A percentile compares a stretch with the other conserved stretches of the same genome.
Evolutionary conservation across 139 green algal genomes (phyloP).

Genomic region (Volvox africanus): DNA sequence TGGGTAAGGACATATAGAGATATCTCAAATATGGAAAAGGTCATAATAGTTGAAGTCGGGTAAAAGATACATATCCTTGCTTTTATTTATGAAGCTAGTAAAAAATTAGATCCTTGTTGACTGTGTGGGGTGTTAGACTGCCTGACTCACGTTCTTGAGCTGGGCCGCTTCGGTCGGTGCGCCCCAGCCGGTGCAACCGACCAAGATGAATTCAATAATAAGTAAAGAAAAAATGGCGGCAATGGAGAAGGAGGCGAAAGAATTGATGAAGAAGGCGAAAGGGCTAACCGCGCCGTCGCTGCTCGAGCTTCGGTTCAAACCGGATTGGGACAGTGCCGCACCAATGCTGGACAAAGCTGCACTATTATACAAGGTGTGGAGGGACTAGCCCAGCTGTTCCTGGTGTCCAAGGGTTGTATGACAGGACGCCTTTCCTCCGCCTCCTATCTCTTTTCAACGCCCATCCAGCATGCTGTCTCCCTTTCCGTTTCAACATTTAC

Average conservation of each 20-base stretch:
- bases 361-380: slow-evolving; percentile 75
- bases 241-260: slow-evolving; percentile 62
- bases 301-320: slow-evolving; percentile 75
- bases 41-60: too few species aligned
- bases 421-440: too few species aligned
- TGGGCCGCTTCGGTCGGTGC: not conserved
- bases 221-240: not conserved
- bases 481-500: too few species aligned
- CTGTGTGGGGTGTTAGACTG: not conserved
- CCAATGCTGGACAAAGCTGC: slow-evolving; percentile 81
- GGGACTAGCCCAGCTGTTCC: too few species aligned
- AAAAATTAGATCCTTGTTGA: not conserved
- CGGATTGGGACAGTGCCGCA: slow-evolving; percentile 80
- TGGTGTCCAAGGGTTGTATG: too few species aligned
- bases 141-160: not conserved
- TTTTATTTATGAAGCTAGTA: too few species aligned
- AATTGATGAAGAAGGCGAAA: slow-evolving; percentile 76
- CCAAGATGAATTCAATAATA: not conserved
- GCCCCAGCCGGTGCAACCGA: not conserved
- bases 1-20: too few species aligned
- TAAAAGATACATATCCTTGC: too few species aligned
- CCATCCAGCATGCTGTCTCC: too few species aligned
- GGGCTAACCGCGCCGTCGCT: slow-evolving; percentile 72
- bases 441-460: too few species aligned
- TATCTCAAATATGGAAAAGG: too few species aligned